Percentiles rank a stretch among this genome's conserved stretches.
phyloP scores from a whole-genome alignment of 2,329 filamentous ascomycete genomes.

The Neonectria neomacrospora region DNA sequence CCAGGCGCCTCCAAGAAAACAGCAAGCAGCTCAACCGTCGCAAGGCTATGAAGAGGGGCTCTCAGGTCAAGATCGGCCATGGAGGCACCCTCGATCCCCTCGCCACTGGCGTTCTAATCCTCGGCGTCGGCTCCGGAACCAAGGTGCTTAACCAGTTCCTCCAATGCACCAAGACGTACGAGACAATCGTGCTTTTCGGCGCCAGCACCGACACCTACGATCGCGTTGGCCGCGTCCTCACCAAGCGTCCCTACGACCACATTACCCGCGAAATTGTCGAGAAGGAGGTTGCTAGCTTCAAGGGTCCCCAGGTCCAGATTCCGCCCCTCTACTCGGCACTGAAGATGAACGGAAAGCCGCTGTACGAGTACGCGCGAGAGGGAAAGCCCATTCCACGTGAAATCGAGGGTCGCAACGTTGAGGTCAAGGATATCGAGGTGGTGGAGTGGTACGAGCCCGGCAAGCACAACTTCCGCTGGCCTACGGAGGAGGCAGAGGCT shows the following conservation, averaged over 20 bases:
- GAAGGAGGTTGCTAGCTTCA: conserved; percentile 77
- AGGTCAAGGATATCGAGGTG: conserved; percentile 81
- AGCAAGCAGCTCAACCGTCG: conserved; percentile 70
- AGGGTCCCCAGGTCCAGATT: conserved; percentile 86
- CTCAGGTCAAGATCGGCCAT: conserved; percentile 93
- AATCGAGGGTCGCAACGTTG: conserved; percentile 83
- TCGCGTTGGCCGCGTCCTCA: conserved; percentile 82
- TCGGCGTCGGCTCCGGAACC: conserved; percentile 88
- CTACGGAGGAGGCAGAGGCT: conserved; percentile 78
- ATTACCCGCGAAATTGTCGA: conserved; percentile 84
- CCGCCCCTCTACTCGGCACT: conserved; percentile 94
- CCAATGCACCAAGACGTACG: conserved; percentile 91
- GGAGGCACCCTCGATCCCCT: conserved; percentile 95
- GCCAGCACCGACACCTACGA: conserved; percentile 95
- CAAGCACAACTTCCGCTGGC: conserved; percentile 82
- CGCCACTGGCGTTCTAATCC: conserved; percentile 90
- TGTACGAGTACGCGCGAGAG: conserved; percentile 95
- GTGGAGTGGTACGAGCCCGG: conserved; percentile 88
- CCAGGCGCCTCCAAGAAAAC: conserved; percentile 65
- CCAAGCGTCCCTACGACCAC: conserved; percentile 79
- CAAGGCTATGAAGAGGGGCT: conserved; percentile 64
- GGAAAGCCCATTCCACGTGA: conserved; percentile 87
- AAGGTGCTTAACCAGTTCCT: conserved; percentile 84
- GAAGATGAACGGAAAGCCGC: conserved; percentile 90
- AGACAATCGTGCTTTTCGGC: conserved; percentile 89